Evolutionary conservation across 2,329 filamentous ascomycete genomes (phyloP).

Genomic region (Aureobasidium mangrovei): DNA sequence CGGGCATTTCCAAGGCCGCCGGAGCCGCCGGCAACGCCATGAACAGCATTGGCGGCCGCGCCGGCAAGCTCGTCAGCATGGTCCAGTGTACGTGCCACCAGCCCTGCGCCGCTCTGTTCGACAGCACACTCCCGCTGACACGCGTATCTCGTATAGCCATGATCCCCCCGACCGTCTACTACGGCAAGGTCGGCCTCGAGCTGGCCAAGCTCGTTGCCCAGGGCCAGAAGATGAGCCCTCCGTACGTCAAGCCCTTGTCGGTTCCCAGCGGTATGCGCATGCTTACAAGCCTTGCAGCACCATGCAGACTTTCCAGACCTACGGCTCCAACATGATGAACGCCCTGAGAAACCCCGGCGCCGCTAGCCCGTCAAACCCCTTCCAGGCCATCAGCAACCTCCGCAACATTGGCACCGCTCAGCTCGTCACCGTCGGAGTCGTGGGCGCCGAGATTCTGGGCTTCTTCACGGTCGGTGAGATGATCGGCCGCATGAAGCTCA

Average conservation of each 20-base stretch:
- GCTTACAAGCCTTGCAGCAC: slow-evolving; percentile 46
- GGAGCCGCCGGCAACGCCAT: slow-evolving; percentile 58
- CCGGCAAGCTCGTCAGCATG: slow-evolving; percentile 67
- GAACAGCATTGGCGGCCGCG: slow-evolving; percentile 71
- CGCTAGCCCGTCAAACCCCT: slow-evolving; percentile 43
- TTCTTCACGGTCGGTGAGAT: slow-evolving; percentile 99
- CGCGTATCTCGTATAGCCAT: slow-evolving; percentile 50
- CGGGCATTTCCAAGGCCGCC: slow-evolving; percentile 65
- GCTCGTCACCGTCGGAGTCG: slow-evolving; percentile 63
- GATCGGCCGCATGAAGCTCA: slow-evolving; percentile 86
- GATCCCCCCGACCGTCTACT: slow-evolving; percentile 82
- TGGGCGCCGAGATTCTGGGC: slow-evolving; percentile 77
- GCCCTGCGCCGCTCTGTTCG: neutral
- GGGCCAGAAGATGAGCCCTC: slow-evolving; percentile 84
- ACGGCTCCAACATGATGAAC: slow-evolving; percentile 69
- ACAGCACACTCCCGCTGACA: neutral
- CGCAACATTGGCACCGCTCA: slow-evolving; percentile 65
- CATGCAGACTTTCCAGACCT: slow-evolving; percentile 69
- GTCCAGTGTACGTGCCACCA: slow-evolving; percentile 65
- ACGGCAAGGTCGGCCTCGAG: slow-evolving; percentile 81
- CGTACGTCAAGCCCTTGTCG: slow-evolving; percentile 56
- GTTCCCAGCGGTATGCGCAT: neutral
- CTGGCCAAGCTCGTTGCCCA: slow-evolving; percentile 79
- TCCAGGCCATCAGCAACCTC: slow-evolving; percentile 47
- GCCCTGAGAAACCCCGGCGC: slow-evolving; percentile 59